Percentiles rank a stretch among this genome's conserved stretches.
Evolutionary conservation across 2,329 filamentous ascomycete species (phyloP).

Genomic region (Phaeosphaeria sp.): DNA sequence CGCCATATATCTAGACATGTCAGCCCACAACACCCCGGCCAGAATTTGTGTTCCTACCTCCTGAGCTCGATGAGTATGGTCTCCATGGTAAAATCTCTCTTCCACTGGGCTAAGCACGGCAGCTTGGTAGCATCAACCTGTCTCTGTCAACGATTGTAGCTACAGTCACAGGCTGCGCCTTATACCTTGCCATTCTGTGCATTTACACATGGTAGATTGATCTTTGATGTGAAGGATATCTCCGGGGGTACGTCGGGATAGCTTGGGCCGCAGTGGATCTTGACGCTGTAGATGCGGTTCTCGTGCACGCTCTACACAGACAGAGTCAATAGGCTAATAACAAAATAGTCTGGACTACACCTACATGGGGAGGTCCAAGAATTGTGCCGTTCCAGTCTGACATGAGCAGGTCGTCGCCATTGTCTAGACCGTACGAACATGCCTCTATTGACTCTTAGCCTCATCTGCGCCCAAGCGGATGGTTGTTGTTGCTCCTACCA

Average conservation of each 20-base stretch:
- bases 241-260: slow-evolving; percentile 91
- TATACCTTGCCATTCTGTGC: slow-evolving; percentile 73
- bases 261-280: slow-evolving; percentile 88
- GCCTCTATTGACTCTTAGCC: slow-evolving; percentile 67
- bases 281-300: slow-evolving; percentile 98
- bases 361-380: slow-evolving; percentile 91
- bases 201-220: slow-evolving; percentile 97
- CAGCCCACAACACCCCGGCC: not conserved
- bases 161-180: slow-evolving; percentile 5
- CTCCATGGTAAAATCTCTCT: slow-evolving; percentile 93
- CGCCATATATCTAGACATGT: slow-evolving; percentile 79
- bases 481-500: slow-evolving; percentile 59
- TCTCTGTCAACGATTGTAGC: slow-evolving; percentile 8
- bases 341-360: slow-evolving; percentile 41
- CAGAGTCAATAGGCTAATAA: not conserved
- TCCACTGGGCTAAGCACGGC: slow-evolving; percentile 88
- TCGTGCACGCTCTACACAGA: slow-evolving; percentile 81
- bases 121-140: slow-evolving; percentile 84
- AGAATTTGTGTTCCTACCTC: slow-evolving; percentile 57
- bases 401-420: slow-evolving; percentile 94
- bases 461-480: slow-evolving; percentile 4
- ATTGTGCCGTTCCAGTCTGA: slow-evolving; percentile 99
- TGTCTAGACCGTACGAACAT: slow-evolving; percentile 94
- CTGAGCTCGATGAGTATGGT: slow-evolving; percentile 86
- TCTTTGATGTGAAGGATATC: slow-evolving; percentile 90